Evolutionary conservation across 2,329 filamentous ascomycete genomes (phyloP).

Genomic region (Pezicula radicicola): DNA sequence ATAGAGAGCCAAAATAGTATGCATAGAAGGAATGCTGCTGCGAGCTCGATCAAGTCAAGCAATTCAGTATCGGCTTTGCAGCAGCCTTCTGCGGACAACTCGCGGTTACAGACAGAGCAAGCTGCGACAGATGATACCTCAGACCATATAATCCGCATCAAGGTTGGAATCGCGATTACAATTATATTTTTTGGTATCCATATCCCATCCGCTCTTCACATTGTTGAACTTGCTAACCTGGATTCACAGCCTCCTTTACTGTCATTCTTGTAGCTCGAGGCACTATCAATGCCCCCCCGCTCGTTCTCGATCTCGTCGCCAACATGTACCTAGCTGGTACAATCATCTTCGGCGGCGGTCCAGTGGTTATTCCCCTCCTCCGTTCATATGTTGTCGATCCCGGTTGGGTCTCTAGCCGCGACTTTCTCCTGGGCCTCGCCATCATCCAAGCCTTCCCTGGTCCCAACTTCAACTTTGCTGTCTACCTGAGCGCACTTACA

Average conservation of each 20-base stretch:
- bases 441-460: conserved; percentile 69
- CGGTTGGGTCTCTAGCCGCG: conserved; percentile 66
- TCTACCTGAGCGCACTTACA: conserved; percentile 52
- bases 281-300: conserved; percentile 32
- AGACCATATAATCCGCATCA: too few relatives aligned
- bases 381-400: conserved; percentile 62
- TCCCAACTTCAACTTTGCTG: conserved; percentile 59
- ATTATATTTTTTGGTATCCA: too few relatives aligned
- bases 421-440: conserved; percentile 71
- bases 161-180: too few relatives aligned
- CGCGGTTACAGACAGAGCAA: too few relatives aligned
- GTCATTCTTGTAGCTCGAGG: conserved; percentile 51
- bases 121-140: too few relatives aligned
- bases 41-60: too few relatives aligned
- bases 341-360: conserved; percentile 51
- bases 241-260: conserved; percentile 58
- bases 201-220: too few relatives aligned
- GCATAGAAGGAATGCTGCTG: too few relatives aligned
- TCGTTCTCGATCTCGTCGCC: conserved; percentile 60
- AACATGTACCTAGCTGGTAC: conserved; percentile 74
- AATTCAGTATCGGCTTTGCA: too few relatives aligned
- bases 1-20: too few relatives aligned
- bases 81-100: too few relatives aligned
- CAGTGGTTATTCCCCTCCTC: conserved; percentile 62
- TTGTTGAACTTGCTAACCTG: too few relatives aligned